Evolutionary conservation across 352 stramenopile genomes (phyloP).

Genomic region (Globisporangium recalcitrans): DNA sequence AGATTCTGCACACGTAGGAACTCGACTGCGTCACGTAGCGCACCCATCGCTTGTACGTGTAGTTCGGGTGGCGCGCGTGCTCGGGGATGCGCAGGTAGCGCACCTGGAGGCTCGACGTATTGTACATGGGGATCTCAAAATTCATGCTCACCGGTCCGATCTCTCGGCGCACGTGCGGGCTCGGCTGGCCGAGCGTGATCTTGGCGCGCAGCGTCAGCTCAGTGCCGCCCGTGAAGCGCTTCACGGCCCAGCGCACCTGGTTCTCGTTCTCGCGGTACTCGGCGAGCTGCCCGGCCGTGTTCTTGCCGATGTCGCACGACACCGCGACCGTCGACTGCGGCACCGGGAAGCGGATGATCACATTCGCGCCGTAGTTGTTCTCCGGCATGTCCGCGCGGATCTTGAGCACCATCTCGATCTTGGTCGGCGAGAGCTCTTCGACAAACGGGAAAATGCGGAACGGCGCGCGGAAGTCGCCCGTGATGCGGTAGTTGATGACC

Average conservation of each 20-base stretch:
- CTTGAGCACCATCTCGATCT: conserved; percentile 92
- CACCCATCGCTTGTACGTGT: conserved; percentile 98
- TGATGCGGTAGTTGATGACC: conserved; percentile 98
- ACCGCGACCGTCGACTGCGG: conserved; percentile 83
- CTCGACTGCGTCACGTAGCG: conserved; percentile 98
- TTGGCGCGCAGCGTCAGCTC: conserved; percentile 95
- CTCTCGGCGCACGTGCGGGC: conserved; percentile 84
- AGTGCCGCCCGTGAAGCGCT: conserved; percentile 93
- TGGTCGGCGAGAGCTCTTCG: conserved; percentile 93
- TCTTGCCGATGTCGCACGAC: conserved; percentile 79
- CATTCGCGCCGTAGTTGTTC: conserved; percentile 95
- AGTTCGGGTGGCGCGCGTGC: conserved; percentile 91
- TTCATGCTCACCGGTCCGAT: conserved; percentile 97
- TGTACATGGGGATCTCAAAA: conserved; percentile 99
- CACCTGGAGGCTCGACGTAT: conserved; percentile 97
- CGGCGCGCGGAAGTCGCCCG: conserved; percentile 94
- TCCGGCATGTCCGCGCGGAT: conserved; percentile 91
- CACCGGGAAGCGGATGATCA: conserved; percentile 93
- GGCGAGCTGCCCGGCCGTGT: conserved; percentile 72
- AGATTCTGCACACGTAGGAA: conserved; percentile 97
- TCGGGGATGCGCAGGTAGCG: conserved; percentile 97
- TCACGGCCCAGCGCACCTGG: conserved; percentile 95
- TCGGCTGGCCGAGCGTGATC: conserved; percentile 79
- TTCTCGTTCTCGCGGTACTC: conserved; percentile 95
- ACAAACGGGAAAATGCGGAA: conserved; percentile 98